A percentile compares a stretch with the other conserved stretches of the same genome.
phyloP scores from a whole-genome alignment of 495 filamentous ascomycete species.

The Aspergillus egyptiacus region DNA sequence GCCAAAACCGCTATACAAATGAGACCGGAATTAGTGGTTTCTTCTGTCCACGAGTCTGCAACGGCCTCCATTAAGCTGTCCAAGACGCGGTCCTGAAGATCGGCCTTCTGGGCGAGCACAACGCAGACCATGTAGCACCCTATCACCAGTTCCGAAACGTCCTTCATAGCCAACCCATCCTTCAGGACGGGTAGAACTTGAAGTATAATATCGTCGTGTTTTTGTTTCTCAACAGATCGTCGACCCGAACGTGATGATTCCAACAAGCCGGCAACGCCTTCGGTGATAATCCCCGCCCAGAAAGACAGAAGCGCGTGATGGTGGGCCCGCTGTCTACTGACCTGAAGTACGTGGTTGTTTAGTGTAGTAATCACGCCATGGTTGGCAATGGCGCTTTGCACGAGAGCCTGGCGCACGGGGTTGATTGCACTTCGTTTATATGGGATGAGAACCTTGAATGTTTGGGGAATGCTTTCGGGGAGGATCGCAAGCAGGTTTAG shows the following conservation, averaged over 20 bases:
- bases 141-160: conserved; percentile 67
- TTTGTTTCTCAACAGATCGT: conserved; percentile 57
- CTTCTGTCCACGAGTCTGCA: conserved; percentile 63
- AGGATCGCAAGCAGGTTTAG: conserved; percentile 76
- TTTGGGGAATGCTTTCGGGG: conserved; percentile 60
- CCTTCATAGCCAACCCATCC: conserved; percentile 64
- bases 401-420: conserved; percentile 71
- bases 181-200: conserved; percentile 70
- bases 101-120: conserved; percentile 73
- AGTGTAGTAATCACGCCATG: conserved; percentile 61
- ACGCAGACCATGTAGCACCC: conserved; percentile 87
- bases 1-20: conserved; percentile 75
- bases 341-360: conserved; percentile 66
- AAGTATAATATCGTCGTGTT: conserved; percentile 72
- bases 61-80: conserved; percentile 81
- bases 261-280: conserved; percentile 73
- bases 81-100: conserved; percentile 66
- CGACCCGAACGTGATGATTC: conserved; percentile 68
- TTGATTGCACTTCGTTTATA: conserved; percentile 69
- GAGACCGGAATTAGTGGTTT: conserved; percentile 66
- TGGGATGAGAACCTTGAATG: conserved; percentile 79
- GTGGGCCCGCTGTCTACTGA: conserved; percentile 59
- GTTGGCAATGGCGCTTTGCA: conserved; percentile 72
- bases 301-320: conserved; percentile 75
- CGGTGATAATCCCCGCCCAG: conserved; percentile 78